These are phyloP conservation scores for Amesomyces nigricolor DNA, from an alignment of 2,329 filamentous ascomycete genomes.

Conservation along the genomic window DNA sequence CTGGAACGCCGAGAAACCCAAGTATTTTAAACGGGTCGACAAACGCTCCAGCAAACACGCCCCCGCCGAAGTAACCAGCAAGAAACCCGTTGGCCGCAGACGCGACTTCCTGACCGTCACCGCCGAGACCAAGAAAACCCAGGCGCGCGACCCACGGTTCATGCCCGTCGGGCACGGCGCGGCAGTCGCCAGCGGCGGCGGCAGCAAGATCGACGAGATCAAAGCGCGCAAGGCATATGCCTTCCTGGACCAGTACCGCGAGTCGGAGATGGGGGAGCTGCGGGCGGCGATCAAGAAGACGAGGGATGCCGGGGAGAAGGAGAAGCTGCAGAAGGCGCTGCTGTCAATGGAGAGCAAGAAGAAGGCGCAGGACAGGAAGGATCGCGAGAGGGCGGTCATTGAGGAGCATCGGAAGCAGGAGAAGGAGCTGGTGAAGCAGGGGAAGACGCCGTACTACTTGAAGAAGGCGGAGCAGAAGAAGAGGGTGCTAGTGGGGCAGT, in stretches of 20 bases:
- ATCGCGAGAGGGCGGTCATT: constrained; percentile 63
- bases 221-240: constrained; percentile 68
- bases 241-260: constrained; percentile 83
- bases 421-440: constrained; percentile 76
- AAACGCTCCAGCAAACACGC: constrained; percentile 72
- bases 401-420: constrained; percentile 74
- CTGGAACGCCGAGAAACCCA: constrained; percentile 24
- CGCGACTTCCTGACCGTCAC: constrained; percentile 66
- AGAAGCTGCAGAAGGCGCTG: constrained; percentile 65
- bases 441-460: constrained; percentile 88
- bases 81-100: constrained; percentile 73
- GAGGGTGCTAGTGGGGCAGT: constrained; percentile 71
- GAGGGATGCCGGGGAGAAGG: constrained; percentile 62
- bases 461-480: constrained; percentile 93
- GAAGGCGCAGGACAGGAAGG: constrained; percentile 64
- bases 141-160: constrained; percentile 79
- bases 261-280: constrained; percentile 73
- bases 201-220: constrained; percentile 46
- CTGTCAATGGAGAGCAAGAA: constrained; percentile 73
- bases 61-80: constrained; percentile 74
- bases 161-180: constrained; percentile 52
- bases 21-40: constrained; percentile 34
- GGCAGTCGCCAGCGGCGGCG: constrained; percentile 24
- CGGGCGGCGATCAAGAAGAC: constrained; percentile 57
- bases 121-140: constrained; percentile 49